Base-by-base conservation (phyloP, 2,329 filamentous ascomycete species). In the Hortaea sp. region DNA sequence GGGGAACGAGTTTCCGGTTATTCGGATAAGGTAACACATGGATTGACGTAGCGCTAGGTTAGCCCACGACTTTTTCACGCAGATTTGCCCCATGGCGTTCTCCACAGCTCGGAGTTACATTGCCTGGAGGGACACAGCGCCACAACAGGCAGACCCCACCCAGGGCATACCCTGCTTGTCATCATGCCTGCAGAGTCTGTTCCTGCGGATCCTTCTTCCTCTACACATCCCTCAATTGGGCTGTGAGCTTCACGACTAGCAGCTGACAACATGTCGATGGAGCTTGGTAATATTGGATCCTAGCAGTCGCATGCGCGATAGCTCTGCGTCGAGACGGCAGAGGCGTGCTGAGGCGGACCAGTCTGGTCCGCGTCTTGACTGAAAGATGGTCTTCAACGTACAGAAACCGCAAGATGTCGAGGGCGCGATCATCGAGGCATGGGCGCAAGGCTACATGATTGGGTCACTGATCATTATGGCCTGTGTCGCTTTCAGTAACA, bases 401-500 rank as follows among this genome's bases (percentile, higher is more conserved):
- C 38, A 52, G 39, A 62, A 62, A 40, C 59, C 59, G 4, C 39
- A 41, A 7, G 55, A 56, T 42, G 38, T 46, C 5, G 43, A 44
- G 13, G 60, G 55, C 11, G 41, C 56, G 27, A 57, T 51, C 37
- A 52, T 63, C 40, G 60, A 63, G 46, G 56, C 61, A 46, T 63
- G 61, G 61, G 59, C 46, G 12, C 43, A 49, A 37, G 47, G 49
- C 6, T 29, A 27, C 29, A 39, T 39, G 43, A 20, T 59, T 38
- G 63, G 63, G 7, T 63, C 63, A 9, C 59, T 74, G 30, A 62
- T 73, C 49, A 68, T 73, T 42, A 72, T 74, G 69, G 60, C 63
- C 12, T 70, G 66, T 50, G 66, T 73, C 39, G 70, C 71, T 12
- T 55, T 73, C 29, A 66, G 69, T 27, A 74, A 74, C 51, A 73